These are phyloP conservation scores for Talaromyces sp. DNA, from an alignment of 2,329 filamentous ascomycete genomes.

Conservation along the genomic window DNA sequence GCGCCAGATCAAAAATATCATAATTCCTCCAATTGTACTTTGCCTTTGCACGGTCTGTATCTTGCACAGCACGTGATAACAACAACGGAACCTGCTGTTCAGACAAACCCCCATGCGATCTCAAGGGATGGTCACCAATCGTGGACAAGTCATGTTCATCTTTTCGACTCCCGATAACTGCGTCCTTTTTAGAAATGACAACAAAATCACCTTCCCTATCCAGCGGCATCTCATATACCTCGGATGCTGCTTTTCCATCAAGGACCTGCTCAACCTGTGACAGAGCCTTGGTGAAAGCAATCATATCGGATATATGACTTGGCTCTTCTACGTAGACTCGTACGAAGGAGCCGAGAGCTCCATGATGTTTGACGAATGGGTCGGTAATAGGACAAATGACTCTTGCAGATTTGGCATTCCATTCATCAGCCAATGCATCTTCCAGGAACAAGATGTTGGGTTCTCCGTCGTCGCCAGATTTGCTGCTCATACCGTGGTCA, in stretches of 20 bases:
- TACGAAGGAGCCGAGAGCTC: constrained; percentile 43
- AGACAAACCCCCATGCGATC: constrained; percentile 42
- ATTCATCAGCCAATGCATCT: constrained; percentile 34
- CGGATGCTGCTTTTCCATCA: constrained; percentile 31
- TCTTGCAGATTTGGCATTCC: constrained; percentile 29
- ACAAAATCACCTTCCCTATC: constrained; percentile 43
- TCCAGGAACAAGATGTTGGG: constrained; percentile 43
- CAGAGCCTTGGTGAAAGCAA: constrained; percentile 27
- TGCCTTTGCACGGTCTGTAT: constrained; percentile 13
- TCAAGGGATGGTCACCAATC: constrained; percentile 33
- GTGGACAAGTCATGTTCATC: constrained; percentile 36
- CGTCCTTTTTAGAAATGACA: constrained; percentile 35
- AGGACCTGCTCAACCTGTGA: constrained; percentile 34
- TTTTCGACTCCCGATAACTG: constrained; percentile 36
- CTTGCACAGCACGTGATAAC: constrained; percentile 26
- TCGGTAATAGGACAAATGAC: constrained; percentile 47
- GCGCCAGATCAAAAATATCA: constrained; percentile 38
- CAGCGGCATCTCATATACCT: constrained; percentile 36
- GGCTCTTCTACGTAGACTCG: constrained; percentile 35
- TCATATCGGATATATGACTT: constrained; percentile 27
- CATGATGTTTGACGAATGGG: constrained; percentile 44
- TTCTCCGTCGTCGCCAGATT: constrained; percentile 32
- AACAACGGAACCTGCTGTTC: constrained; percentile 40
- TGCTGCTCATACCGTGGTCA: constrained; percentile 46
- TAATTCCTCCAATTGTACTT: constrained; percentile 35